Percentiles rank a stretch among this genome's conserved stretches.
Conservation (phyloP, 768 basidiomycete genomes). For the Exidia glandulosa region DNA sequence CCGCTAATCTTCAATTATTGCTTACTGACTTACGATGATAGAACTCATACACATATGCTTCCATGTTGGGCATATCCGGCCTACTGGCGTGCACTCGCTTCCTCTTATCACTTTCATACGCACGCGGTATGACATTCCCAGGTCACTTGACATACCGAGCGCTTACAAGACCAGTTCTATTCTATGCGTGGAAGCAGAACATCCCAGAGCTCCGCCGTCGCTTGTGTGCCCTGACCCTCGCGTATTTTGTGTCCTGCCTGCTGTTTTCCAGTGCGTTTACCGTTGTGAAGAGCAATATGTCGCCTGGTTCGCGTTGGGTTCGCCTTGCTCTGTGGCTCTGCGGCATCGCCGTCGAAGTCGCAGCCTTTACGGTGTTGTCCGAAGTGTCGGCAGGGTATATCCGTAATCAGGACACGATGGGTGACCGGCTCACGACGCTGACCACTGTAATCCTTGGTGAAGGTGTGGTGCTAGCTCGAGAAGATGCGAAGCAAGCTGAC, state of each 20-base stretch:
- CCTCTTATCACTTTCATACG: neutral
- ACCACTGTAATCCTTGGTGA: neutral
- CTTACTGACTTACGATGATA: neutral
- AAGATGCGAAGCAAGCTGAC: too few species aligned
- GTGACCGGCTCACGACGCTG: neutral
- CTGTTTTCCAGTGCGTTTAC: neutral
- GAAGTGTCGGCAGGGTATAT: neutral
- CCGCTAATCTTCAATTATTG: too few species aligned
- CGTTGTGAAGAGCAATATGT: neutral
- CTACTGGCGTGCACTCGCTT: neutral
- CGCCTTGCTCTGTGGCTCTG: neutral
- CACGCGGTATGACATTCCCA: neutral
- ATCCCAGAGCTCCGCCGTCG: neutral
- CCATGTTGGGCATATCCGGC: neutral
- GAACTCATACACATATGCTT: neutral
- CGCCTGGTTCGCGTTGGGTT: neutral
- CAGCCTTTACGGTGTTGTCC: neutral
- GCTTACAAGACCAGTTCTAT: too few species aligned
- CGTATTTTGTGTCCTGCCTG: neutral
- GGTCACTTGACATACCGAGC: too few species aligned
- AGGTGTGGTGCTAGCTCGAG: neutral
- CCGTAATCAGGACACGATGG: neutral
- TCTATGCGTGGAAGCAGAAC: neutral
- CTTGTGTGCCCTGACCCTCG: neutral
- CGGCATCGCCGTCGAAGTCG: neutral